Evolutionary conservation across 169 alveolate genomes (phyloP).

Genomic region (Cystoisospora suis): DNA sequence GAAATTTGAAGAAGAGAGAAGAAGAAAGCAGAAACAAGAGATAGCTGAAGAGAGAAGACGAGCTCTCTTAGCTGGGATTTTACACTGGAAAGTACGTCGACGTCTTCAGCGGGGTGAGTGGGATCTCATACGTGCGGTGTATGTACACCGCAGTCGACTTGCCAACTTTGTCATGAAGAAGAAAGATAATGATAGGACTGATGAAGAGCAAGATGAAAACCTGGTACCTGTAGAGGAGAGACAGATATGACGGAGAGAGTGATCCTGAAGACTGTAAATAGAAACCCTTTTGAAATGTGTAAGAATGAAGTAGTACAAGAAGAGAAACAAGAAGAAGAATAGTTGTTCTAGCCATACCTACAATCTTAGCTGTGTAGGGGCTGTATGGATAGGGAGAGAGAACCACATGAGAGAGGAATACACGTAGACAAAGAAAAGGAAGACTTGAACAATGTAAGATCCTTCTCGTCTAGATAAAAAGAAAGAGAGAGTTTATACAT

Average conservation of each 20-base stretch:
- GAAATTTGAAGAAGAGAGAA: neutral
- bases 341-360: too few relatives aligned
- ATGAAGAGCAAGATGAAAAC: neutral
- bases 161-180: neutral
- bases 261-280: neutral
- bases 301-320: too few relatives aligned
- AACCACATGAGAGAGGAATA: too few relatives aligned
- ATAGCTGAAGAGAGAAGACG: neutral
- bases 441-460: too few relatives aligned
- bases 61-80: neutral
- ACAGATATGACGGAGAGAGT: neutral
- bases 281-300: neutral
- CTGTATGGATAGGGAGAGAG: too few relatives aligned
- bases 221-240: neutral
- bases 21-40: neutral
- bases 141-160: conserved; percentile 5
- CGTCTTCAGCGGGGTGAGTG: neutral
- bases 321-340: too few relatives aligned
- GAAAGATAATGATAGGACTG: neutral
- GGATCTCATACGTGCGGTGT: neutral
- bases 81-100: conserved; percentile 1
- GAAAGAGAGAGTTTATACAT: too few relatives aligned
- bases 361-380: too few relatives aligned
- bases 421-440: too few relatives aligned
- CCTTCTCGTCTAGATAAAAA: too few relatives aligned